These are phyloP conservation scores for Ustilago vetiveriae DNA, from an alignment of 1,284 basidiomycete species.

Conservation along the genomic window DNA sequence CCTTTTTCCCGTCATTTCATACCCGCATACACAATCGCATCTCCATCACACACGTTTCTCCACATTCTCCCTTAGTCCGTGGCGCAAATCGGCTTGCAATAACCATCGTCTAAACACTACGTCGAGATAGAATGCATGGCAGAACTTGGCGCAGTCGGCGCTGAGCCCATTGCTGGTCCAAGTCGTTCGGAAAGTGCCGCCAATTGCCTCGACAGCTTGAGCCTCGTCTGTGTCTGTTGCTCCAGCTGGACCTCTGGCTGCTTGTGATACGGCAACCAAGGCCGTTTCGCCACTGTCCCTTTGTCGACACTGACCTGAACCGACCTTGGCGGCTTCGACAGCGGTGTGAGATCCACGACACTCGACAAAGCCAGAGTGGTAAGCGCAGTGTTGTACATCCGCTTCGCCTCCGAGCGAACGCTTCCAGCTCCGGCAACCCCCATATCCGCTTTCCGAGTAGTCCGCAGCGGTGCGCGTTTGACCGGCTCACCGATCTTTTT, in stretches of 20 bases:
- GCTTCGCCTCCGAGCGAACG: slow-evolving; percentile 13
- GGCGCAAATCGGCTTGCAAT: not conserved
- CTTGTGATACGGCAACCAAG: slow-evolving; percentile 42
- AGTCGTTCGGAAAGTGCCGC: slow-evolving; percentile 15
- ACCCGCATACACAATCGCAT: not conserved
- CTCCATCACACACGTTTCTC: slow-evolving; percentile 1
- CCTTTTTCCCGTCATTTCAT: not conserved
- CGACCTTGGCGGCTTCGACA: slow-evolving; percentile 1
- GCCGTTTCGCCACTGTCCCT: slow-evolving; percentile 4
- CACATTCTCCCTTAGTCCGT: not conserved
- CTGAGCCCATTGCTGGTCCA: not conserved
- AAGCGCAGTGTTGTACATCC: slow-evolving; percentile 17
- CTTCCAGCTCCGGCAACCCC: not conserved
- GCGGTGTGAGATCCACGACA: slow-evolving; percentile 50
- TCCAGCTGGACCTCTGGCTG: slow-evolving; percentile 31
- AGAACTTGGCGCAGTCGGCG: not conserved
- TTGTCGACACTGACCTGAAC: not conserved
- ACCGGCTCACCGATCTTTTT: slow-evolving; percentile 34
- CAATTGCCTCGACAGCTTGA: slow-evolving; percentile 16
- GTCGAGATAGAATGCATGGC: slow-evolving; percentile 6
- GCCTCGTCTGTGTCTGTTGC: slow-evolving; percentile 15
- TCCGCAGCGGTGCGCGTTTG: slow-evolving; percentile 8
- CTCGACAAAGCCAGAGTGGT: slow-evolving; percentile 39
- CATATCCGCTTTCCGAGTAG: not conserved
- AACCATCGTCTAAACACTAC: not conserved